Conservation (phyloP, 2,329 filamentous ascomycete species). For the Ophiostoma populinum region DNA sequence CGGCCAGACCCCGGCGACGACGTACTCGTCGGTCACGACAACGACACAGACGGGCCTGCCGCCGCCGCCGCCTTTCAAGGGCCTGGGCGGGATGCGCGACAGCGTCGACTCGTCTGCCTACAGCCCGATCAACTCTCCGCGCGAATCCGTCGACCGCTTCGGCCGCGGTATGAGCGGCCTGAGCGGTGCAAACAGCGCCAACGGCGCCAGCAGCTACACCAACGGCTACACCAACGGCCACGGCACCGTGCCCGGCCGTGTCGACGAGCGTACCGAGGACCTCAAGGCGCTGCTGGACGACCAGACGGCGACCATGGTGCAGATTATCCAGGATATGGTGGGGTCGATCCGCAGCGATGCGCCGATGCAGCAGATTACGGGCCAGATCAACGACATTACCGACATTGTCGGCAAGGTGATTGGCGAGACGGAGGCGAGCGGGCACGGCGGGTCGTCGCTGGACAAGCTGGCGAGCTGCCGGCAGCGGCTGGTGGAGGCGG, state of each 20-base stretch:
- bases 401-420: slow-evolving; percentile 55
- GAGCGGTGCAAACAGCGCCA: slow-evolving; percentile 10
- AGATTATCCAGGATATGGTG: slow-evolving; percentile 69
- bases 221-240: slow-evolving; percentile 21
- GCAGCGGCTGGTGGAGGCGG: slow-evolving; percentile 46
- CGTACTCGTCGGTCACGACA: slow-evolving; percentile 14
- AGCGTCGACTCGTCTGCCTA: slow-evolving; percentile 59
- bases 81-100: slow-evolving; percentile 34
- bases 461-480: slow-evolving; percentile 44
- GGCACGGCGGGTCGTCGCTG: slow-evolving; percentile 31
- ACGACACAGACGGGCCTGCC: slow-evolving; percentile 25
- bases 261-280: slow-evolving; percentile 29
- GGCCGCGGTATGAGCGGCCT: slow-evolving; percentile 11
- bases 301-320: slow-evolving; percentile 61
- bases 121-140: slow-evolving; percentile 54
- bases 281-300: slow-evolving; percentile 61
- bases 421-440: slow-evolving; percentile 41
- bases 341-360: slow-evolving; percentile 50
- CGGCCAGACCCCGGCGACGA: slow-evolving; percentile 12
- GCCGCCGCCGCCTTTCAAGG: slow-evolving; percentile 39
- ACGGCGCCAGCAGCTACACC: slow-evolving; percentile 8
- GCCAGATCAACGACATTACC: slow-evolving; percentile 54
- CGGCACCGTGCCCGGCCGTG: slow-evolving; percentile 16
- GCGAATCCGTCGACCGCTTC: slow-evolving; percentile 34
- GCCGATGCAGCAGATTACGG: slow-evolving; percentile 44